Conservation (phyloP, 1,284 basidiomycete species). For the Cutaneotrichosporon spelunceum region DNA sequence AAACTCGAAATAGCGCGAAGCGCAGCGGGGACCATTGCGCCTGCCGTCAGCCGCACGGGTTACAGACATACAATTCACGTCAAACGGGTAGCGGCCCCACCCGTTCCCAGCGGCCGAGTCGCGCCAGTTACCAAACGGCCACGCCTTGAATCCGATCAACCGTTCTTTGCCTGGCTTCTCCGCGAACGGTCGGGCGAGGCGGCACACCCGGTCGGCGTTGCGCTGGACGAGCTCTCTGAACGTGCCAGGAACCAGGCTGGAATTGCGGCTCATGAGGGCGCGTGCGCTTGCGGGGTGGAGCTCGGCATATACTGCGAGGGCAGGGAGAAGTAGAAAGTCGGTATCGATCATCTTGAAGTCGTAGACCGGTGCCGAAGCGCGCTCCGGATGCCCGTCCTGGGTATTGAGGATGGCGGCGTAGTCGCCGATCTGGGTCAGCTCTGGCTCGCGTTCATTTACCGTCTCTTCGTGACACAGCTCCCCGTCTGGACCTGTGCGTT, state of each 20-base stretch:
- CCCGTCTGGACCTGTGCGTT: constrained; percentile 49
- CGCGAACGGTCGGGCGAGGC: constrained; percentile 48
- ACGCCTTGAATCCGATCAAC: constrained; percentile 47
- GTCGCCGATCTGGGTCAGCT: constrained; percentile 29
- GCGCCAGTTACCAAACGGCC: constrained; percentile 56
- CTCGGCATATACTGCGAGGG: constrained; percentile 52
- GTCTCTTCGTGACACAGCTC: constrained; percentile 56
- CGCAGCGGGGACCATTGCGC: constrained; percentile 56
- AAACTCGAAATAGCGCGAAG: constrained; percentile 54
- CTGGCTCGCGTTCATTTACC: constrained; percentile 3
- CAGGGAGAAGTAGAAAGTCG: constrained; percentile 54
- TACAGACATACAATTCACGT: constrained; percentile 51
- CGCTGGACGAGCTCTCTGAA: constrained; percentile 45
- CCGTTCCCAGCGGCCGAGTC: constrained; percentile 57
- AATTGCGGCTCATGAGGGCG: constrained; percentile 40
- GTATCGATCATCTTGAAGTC: constrained; percentile 54
- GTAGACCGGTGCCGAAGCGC: constrained; percentile 53
- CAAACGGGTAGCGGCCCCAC: constrained; percentile 56
- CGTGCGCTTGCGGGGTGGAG: constrained; percentile 28
- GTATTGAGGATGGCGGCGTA: constrained; percentile 44
- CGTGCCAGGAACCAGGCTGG: constrained; percentile 52
- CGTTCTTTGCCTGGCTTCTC: constrained; percentile 43
- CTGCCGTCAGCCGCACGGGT: constrained; percentile 17
- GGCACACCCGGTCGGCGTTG: constrained; percentile 34
- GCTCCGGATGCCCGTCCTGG: constrained; percentile 47